Evolutionary conservation across 1,284 basidiomycete species (phyloP).

Genomic region (Moesziomyces sp.): DNA sequence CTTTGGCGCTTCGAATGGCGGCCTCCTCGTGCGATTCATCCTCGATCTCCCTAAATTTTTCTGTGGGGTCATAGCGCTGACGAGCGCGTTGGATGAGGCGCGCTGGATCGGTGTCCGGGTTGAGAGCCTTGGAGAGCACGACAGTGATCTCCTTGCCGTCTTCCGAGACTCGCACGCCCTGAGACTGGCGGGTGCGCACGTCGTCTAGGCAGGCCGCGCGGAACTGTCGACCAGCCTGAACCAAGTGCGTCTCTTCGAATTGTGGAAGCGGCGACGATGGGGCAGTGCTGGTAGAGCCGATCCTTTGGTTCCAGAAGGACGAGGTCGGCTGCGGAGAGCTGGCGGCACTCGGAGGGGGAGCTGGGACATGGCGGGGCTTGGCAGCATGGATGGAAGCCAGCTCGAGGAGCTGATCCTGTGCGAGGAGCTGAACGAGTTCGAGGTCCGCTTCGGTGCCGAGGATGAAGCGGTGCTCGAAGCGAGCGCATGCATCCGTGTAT

Average conservation of each 20-base stretch:
- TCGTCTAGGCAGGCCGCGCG: slow-evolving; percentile 21
- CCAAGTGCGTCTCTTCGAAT: slow-evolving; percentile 16
- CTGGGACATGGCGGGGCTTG: slow-evolving; percentile 12
- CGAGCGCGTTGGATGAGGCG: slow-evolving; percentile 6
- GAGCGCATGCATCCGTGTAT: slow-evolving; percentile 28
- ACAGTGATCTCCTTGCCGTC: slow-evolving; percentile 9
- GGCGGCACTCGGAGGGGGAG: slow-evolving; percentile 1
- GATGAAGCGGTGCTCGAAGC: slow-evolving; percentile 19
- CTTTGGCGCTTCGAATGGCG: slow-evolving; percentile 14
- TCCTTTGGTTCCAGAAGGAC: slow-evolving; percentile 11
- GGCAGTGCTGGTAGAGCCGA: background rate
- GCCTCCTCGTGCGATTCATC: slow-evolving; percentile 2
- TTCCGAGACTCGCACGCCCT: background rate
- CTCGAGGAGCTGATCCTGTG: background rate
- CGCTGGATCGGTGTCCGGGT: slow-evolving; percentile 32
- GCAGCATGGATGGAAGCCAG: slow-evolving; percentile 8
- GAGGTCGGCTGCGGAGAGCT: background rate
- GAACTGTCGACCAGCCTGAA: slow-evolving; percentile 18
- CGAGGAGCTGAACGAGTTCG: slow-evolving; percentile 11
- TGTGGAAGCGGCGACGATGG: slow-evolving; percentile 2
- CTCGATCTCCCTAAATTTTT: background rate
- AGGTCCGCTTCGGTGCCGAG: slow-evolving; percentile 18
- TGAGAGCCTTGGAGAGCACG: slow-evolving; percentile 22
- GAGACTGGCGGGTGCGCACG: background rate
- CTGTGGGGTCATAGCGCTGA: slow-evolving; percentile 1